Evolutionary conservation across 331 rosid species (phyloP), one percentile per base, ranked within the genome.

Genomic region (Rosa hybrid): DNA sequence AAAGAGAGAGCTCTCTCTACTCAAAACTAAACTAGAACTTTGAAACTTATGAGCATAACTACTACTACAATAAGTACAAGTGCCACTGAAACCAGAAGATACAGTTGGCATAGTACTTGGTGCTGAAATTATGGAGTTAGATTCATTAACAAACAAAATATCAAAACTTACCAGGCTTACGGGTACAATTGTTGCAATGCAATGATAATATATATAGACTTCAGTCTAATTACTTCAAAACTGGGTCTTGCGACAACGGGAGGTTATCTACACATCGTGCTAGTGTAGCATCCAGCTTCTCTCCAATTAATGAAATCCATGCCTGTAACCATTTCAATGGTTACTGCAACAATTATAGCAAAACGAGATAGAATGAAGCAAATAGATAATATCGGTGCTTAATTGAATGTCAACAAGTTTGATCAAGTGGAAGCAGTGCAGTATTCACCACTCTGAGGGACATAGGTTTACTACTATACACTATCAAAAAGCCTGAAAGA

Each of bases 281-380:
- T 65, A 89, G 88, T 16, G 94, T 90, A 16, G 94, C 85, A 86
- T 94, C 97, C 89, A 91, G 84, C 90, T 91, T 91, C 82, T 84
- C 92, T 76, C 88, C 92, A 73, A 83, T 86, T 49, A 89, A 71
- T 30, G 92, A 71, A 83, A 85, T 87, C 87, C 92, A 87, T 50
- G 88, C 85, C 90, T 85, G 84, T 79, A 46, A 78, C 18, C 54
- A 56, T 48, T 30, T 77, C 10, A 68, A 77, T 70, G 69, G 65
- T 77, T 72, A 71, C 44, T 27, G 13, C 12, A 68, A 39, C 13
- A 57, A 17, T 42, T 44, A 68, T 10, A 4, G 2, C 8, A 42
- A 50, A 45, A 27, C 25, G 25, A 27, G 76, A 49, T 16, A 48
- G 11, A 48, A 83, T 25, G 48, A 34, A 9, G 20, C 45, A 60